Percentiles rank a stretch among this genome's conserved stretches.
Evolutionary conservation across 106 monocot species (phyloP).

Genomic region (Gastrodia elata): DNA sequence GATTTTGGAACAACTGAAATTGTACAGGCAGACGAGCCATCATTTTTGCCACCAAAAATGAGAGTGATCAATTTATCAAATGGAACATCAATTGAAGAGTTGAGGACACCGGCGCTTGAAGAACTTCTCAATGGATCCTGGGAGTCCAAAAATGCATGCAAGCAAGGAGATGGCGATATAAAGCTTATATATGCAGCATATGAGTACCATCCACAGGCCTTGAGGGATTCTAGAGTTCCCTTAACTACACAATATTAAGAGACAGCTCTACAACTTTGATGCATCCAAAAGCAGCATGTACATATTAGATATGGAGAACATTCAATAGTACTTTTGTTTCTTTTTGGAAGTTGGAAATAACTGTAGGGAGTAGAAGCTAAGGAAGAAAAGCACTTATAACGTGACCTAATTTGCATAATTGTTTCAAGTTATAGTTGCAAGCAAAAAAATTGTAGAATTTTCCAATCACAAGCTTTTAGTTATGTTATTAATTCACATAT

Average conservation of each 20-base stretch:
- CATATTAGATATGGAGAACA: not conserved
- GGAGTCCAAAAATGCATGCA: conserved; percentile 29
- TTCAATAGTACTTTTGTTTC: no score
- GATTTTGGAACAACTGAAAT: not conserved
- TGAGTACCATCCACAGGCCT: conserved; percentile 14
- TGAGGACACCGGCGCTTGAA: conserved; percentile 64
- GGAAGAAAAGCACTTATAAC: no score
- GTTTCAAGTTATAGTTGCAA: no score
- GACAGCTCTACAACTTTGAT: not conserved
- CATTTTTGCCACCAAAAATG: conserved; percentile 58
- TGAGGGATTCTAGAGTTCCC: conserved; percentile 48
- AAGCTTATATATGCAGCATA: conserved; percentile 27
- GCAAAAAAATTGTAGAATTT: no score
- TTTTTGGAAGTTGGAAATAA: no score
- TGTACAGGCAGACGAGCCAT: conserved; percentile 59
- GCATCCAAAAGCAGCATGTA: not conserved
- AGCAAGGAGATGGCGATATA: conserved; percentile 47
- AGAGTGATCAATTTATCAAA: conserved; percentile 44
- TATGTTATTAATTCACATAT: no score
- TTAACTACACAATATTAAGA: conserved; percentile 29
- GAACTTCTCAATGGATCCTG: conserved; percentile 58
- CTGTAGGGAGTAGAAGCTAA: no score
- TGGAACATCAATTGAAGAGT: conserved; percentile 49
- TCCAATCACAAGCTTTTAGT: no score
- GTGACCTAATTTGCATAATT: no score